A percentile compares a stretch with the other conserved stretches of the same genome.
phyloP scores from a whole-genome alignment of 2,329 filamentous ascomycete species.

The Pezizomycotina sp. region DNA sequence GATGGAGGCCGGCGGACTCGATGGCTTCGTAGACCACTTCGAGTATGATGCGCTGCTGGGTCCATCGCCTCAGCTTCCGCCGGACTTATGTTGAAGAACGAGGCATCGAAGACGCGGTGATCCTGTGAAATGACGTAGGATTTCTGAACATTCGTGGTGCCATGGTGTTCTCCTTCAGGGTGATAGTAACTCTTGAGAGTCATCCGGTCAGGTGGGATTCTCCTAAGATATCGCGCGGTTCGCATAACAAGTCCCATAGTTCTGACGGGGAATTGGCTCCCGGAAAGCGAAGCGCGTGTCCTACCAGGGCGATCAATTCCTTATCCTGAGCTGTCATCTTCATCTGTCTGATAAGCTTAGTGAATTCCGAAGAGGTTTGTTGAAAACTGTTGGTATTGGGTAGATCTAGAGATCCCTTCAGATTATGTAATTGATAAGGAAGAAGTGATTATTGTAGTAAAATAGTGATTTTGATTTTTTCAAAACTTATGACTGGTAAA shows the following conservation, averaged over 20 bases:
- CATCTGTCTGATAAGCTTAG: no score
- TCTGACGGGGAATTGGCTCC: slow-evolving; percentile 53
- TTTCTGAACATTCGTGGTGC: slow-evolving; percentile 29
- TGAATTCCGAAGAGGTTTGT: no score
- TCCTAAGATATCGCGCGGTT: slow-evolving; percentile 58
- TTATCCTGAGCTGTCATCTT: no score
- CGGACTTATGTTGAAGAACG: slow-evolving; percentile 77
- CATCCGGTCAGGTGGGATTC: slow-evolving; percentile 45
- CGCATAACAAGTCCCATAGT: slow-evolving; percentile 58
- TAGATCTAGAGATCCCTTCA: no score
- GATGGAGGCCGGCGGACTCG: slow-evolving; percentile 55
- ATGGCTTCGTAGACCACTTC: slow-evolving; percentile 66
- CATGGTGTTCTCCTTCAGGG: slow-evolving; percentile 57
- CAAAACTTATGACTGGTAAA: no score
- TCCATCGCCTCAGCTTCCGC: slow-evolving; percentile 66
- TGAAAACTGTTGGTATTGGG: no score
- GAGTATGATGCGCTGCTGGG: slow-evolving; percentile 61
- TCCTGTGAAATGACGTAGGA: slow-evolving; percentile 41
- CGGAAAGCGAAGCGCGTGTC: no score
- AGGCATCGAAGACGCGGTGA: slow-evolving; percentile 61
- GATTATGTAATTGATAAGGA: no score
- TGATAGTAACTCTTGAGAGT: slow-evolving; percentile 38
- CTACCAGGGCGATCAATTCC: no score
- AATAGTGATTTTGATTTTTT: no score
- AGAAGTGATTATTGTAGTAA: no score